These are phyloP conservation scores for Corymbia citriodora DNA, from an alignment of 441 rosid genomes.

Conservation along the genomic window DNA sequence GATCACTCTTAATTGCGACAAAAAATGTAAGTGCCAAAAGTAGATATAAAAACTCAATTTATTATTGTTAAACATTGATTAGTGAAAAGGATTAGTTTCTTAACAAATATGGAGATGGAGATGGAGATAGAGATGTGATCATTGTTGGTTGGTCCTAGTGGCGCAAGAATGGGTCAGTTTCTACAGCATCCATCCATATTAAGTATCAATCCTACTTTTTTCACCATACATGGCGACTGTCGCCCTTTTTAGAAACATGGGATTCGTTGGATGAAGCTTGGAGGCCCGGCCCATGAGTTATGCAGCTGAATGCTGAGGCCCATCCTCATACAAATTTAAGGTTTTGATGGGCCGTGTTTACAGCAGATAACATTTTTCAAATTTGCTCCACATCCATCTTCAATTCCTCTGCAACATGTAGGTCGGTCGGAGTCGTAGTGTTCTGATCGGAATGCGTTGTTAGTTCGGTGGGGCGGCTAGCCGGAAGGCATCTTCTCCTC, in stretches of 20 bases:
- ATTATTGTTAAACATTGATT: rapidly evolving
- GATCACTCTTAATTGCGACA: no score
- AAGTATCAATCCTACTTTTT: neutral
- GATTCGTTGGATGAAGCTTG: neutral
- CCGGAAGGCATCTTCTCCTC: neutral
- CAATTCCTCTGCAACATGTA: neutral
- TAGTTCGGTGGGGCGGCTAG: neutral
- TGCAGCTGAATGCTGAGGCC: neutral
- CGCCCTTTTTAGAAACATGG: neutral
- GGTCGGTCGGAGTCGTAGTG: neutral
- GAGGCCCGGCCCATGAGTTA: neutral
- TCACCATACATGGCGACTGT: neutral
- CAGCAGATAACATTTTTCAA: neutral
- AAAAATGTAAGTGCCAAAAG: neutral
- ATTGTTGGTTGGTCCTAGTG: neutral
- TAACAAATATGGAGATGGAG: neutral
- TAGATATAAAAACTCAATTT: neutral
- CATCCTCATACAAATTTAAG: neutral
- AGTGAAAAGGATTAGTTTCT: neutral
- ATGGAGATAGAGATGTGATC: neutral
- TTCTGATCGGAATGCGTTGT: neutral
- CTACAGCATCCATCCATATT: no score
- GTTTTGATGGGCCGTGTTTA: neutral
- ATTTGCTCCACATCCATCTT: neutral
- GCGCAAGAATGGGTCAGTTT: neutral